Evolutionary conservation across 129 eudicot genomes (phyloP).

Genomic region (Solidago caesia): DNA sequence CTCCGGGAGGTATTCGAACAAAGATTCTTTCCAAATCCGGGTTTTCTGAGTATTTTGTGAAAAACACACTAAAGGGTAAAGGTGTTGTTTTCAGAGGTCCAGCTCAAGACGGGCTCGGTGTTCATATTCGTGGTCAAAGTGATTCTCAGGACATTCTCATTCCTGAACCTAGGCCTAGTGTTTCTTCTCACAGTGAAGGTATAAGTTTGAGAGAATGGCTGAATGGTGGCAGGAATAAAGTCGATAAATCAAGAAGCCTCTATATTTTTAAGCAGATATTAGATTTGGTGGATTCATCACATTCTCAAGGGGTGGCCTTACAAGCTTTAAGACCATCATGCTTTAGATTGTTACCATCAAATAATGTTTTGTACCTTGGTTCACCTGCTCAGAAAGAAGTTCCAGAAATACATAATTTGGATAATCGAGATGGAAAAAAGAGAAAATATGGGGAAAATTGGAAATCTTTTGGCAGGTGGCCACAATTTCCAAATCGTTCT

Average conservation of each 20-base stretch:
- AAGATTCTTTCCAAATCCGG: slow-evolving; percentile 79
- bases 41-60: slow-evolving; percentile 68
- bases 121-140: slow-evolving; percentile 35
- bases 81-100: slow-evolving; percentile 60
- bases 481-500: slow-evolving; percentile 46
- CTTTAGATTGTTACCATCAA: slow-evolving; percentile 57
- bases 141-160: slow-evolving; percentile 20
- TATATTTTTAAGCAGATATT: slow-evolving; percentile 58
- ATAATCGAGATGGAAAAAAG: slow-evolving; percentile 36
- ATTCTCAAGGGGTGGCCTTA: slow-evolving; percentile 56
- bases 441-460: slow-evolving; percentile 43
- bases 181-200: slow-evolving; percentile 30
- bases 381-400: slow-evolving; percentile 34
- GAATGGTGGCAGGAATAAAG: slow-evolving; percentile 35
- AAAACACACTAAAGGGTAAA: slow-evolving; percentile 61
- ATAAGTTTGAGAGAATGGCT: slow-evolving; percentile 73
- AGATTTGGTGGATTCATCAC: slow-evolving; percentile 57
- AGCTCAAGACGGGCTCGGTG: slow-evolving; percentile 26
- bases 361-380: slow-evolving; percentile 52
- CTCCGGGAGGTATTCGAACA: slow-evolving; percentile 63
- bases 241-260: slow-evolving; percentile 49
- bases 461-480: slow-evolving; percentile 38
- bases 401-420: slow-evolving; percentile 11
- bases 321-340: slow-evolving; percentile 63
- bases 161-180: slow-evolving; percentile 24